Evolutionary conservation across 2,329 filamentous ascomycete genomes (phyloP), one percentile per base, ranked within the genome.

Genomic region (Colletotrichum paranaense): DNA sequence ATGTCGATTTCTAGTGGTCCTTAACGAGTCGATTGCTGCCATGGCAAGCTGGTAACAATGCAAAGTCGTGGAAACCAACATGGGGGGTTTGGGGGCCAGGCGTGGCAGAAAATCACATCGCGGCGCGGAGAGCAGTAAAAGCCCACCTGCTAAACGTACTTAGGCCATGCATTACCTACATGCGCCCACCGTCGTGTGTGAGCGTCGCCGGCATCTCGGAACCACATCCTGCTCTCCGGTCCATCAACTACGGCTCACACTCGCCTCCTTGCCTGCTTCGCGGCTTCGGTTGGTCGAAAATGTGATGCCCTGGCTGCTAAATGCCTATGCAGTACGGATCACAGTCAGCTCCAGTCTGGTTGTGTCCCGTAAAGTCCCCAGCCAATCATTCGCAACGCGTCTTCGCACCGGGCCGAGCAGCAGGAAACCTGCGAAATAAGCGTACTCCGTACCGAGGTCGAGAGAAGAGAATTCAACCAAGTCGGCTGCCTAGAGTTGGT

Each of bases 121-220:
- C 8, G 22, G 24, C 32, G 24, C 32, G 12, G 35, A 24, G 11
- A 16, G 24, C 24, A 46, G 35, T 9, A 35, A 58, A 52, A 22
- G 22, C 35, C 26, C n/a, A n/a, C n/a, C 30, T 12, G 24, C 38
- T 22, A 28, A 19, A 49, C 35, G 14, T 52, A 6, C 46, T 19
- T 12, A 53, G 12, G 24, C 19, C 42, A 62, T 24, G 65, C 38
- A 38, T n/a, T 16, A 38, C 19, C 16, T 26, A 52, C 62, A 67
- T 55, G 49, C 56, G 28, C 68, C 42, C 42, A 56, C 62, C 28
- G 32, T 68, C 68, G 35, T 52, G 68, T 56, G 24, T 62, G 52
- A 57, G 64, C 67, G 57, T 49, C 35, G 19, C 67, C 16, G 35
- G 59, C 35, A 58, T 60, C 55, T 62, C 60, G 67, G 56, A 38